Evolutionary conservation across 2,329 filamentous ascomycete species (phyloP), one percentile per base, ranked within the genome.

Genomic region (Aquanectria penicillioides): DNA sequence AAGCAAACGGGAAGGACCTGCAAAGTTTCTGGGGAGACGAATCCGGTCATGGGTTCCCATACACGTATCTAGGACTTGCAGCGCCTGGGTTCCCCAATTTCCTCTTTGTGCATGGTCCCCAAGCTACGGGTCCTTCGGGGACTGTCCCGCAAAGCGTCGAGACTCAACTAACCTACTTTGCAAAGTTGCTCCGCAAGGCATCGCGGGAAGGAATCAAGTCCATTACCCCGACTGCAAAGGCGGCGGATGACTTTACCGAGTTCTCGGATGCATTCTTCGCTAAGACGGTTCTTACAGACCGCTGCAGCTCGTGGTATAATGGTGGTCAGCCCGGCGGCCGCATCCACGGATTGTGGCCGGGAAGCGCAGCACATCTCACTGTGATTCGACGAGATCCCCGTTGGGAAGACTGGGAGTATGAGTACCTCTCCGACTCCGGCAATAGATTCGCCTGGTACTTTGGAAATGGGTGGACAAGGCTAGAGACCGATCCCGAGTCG

Each of bases 301-400:
- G 85, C 54, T 92, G 89, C 71, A 86, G 84, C 34, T 89, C 86
- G 0, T 92, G 90, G 90, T 90, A 89, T 58, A 92, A 92, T 59
- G 86, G 89, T 11, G 86, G 86, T 0, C 75, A 76, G 6, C 83
- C 88, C 0, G 89, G 88, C 0, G 83, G 80, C 0, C 77, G 88
- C 4, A 86, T 92, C 20, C 87, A 90, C 61, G 89, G 88, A 0
- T 70, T 90, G 6, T 93, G 89, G 84, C 90, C 89, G 0, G 89
- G 89, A 0, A 89, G 86, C 63, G 88, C 87, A 1, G 78, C 83
- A 0, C 86, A 90, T 65, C 75, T 86, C 26, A 87, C 87, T 2
- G 80, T 85, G 12, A 79, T 89, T 7, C 78, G 86, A 20, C 73
- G 78, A 18, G 76, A 83, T n/a, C 83, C 83, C 2, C 71, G 83